Conservation (phyloP, 1,284 basidiomycete genomes). For the Trametes versicolor region DNA sequence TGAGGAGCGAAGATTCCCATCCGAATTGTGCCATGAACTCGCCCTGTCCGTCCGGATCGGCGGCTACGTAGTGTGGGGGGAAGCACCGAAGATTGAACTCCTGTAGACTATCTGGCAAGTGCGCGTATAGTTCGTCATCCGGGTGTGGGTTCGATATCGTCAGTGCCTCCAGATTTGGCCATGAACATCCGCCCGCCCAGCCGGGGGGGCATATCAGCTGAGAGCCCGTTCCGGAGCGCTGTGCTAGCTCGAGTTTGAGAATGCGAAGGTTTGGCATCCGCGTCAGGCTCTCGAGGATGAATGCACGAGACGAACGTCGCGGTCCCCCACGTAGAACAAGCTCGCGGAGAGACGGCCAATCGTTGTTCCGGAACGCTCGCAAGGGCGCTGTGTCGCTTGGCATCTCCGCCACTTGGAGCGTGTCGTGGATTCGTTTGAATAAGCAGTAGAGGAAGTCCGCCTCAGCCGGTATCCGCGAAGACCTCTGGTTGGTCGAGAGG, state of each 20-base stretch:
- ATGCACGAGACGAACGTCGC: not conserved
- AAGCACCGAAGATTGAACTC: not conserved
- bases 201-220: not conserved
- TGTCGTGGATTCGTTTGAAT: not conserved
- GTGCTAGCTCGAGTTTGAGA: constrained; percentile 5
- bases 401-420: not conserved
- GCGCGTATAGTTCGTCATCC: constrained; percentile 11
- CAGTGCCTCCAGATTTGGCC: not conserved
- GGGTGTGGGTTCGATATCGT: constrained; percentile 2
- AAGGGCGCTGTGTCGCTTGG: not conserved
- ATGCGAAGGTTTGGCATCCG: not conserved
- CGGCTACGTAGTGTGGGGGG: constrained; percentile 8
- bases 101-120: not conserved
- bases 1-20: not conserved
- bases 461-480: not conserved
- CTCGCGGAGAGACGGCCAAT: not conserved
- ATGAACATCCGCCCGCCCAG: not conserved
- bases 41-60: too few species aligned
- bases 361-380: not conserved
- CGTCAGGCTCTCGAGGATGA: not conserved
- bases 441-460: not conserved
- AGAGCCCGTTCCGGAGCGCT: not conserved
- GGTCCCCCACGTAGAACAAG: constrained; percentile 1
- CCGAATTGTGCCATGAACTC: too few species aligned
- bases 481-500: not conserved